These are phyloP conservation scores for Exophiala calicioides DNA, from an alignment of 2,329 filamentous ascomycete species.

Conservation along the genomic window DNA sequence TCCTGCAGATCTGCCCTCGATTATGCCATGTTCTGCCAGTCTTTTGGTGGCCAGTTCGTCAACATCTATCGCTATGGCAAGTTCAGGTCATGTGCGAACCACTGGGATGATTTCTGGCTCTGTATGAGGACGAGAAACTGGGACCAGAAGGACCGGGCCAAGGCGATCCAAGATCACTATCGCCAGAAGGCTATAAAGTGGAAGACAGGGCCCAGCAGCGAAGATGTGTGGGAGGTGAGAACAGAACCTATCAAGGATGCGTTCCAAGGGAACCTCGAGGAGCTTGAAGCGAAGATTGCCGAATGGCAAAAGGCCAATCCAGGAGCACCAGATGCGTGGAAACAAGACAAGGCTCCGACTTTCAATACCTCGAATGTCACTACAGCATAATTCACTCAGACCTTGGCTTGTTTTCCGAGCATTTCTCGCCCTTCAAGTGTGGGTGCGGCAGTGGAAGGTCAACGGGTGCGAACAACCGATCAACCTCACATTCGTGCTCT, in stretches of 20 bases:
- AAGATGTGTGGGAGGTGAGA: conserved; percentile 85
- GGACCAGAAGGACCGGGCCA: conserved; percentile 60
- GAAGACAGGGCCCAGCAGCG: conserved; percentile 71
- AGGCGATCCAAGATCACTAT: conserved; percentile 66
- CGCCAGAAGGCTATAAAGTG: conserved; percentile 67
- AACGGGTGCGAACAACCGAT: too few species aligned
- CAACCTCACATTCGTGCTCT: not conserved
- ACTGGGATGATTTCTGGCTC: conserved; percentile 96
- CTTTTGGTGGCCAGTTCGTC: conserved; percentile 82
- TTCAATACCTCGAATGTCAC: not conserved
- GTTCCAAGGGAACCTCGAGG: conserved; percentile 47
- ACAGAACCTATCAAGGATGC: conserved; percentile 59
- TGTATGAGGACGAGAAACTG: conserved; percentile 83
- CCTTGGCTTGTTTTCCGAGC: too few species aligned
- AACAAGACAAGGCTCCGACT: conserved; percentile 9
- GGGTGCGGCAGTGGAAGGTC: too few species aligned
- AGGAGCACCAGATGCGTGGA: conserved; percentile 25
- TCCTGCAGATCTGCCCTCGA: conserved; percentile 91
- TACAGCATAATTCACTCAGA: too few species aligned
- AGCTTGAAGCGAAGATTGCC: conserved; percentile 44
- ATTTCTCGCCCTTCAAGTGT: too few species aligned
- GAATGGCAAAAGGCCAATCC: conserved; percentile 44
- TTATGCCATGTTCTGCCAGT: conserved; percentile 90
- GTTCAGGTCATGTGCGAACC: conserved; percentile 74
- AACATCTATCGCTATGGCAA: conserved; percentile 84